These are phyloP conservation scores for Cyberlindnera mycetangii DNA, from an alignment of 805 yeast species.

Conservation along the genomic window DNA sequence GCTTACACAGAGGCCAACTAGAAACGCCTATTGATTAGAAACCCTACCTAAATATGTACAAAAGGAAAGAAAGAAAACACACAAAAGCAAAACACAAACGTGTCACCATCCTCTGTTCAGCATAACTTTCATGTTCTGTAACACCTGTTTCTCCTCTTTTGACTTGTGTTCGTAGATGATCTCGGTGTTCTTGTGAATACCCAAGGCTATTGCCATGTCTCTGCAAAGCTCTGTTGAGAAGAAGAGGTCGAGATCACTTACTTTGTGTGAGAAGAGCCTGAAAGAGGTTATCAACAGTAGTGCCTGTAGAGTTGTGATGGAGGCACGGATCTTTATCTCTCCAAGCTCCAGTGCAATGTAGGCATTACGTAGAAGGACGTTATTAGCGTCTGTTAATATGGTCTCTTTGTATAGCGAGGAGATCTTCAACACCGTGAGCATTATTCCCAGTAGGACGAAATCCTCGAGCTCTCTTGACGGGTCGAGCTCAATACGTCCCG, in stretches of 20 bases:
- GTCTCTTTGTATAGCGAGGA: slow-evolving; percentile 17
- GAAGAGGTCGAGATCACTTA: slow-evolving; percentile 19
- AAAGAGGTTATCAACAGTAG: slow-evolving; percentile 18
- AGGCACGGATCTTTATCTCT: slow-evolving; percentile 20
- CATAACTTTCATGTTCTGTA: slow-evolving; percentile 21
- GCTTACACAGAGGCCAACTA: no score
- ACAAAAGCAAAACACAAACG: neutral
- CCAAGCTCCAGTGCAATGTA: slow-evolving; percentile 22
- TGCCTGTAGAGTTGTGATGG: slow-evolving; percentile 19
- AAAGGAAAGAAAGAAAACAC: no score
- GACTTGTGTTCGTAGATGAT: slow-evolving; percentile 20
- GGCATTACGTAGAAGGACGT: slow-evolving; percentile 14
- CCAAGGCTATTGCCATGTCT: slow-evolving; percentile 23
- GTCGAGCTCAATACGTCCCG: slow-evolving; percentile 12
- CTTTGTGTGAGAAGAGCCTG: slow-evolving; percentile 19
- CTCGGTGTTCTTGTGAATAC: slow-evolving; percentile 23
- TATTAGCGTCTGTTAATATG: slow-evolving; percentile 9
- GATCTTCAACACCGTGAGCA: slow-evolving; percentile 17
- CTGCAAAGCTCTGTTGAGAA: slow-evolving; percentile 19
- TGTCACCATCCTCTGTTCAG: slow-evolving; percentile 16
- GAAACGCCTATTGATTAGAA: neutral
- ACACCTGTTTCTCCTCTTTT: slow-evolving; percentile 17
- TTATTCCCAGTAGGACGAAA: slow-evolving; percentile 16
- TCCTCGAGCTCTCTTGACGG: slow-evolving; percentile 16
- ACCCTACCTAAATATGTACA: no score